Evolutionary conservation across 164 flowering plant species (phyloP), one percentile per base, ranked within the genome.

Genomic region (Warburgia ugandensis): DNA sequence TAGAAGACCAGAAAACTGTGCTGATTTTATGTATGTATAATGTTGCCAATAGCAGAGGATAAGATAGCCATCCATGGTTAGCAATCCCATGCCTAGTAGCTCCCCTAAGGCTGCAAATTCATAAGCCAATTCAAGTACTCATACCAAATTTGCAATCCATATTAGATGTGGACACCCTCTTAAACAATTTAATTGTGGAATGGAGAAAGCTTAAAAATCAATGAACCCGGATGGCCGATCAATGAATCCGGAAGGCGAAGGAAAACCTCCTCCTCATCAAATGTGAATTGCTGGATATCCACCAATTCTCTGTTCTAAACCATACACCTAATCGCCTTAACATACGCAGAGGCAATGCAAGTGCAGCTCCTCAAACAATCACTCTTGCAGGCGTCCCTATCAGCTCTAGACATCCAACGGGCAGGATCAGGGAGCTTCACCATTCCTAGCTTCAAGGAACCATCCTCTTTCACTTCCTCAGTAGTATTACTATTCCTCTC

Each of bases 351-450:
- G 11, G 37, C 51, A 20, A 6, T 19, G 16, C 51, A 47, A 17
- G 23, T n/a, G 19, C 51, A 47, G 22, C 19, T 30, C 13, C 4
- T n/a, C 22, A 2, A 17, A 26, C 51, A 47, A n/a, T n/a, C n/a
- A n/a, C n/a, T n/a, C n/a, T 8, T 11, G 12, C 6, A 9, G 2
- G 11, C 16, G n/a, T 8, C 50, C 27, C 1, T 29, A 31, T 11
- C 12, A 12, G 12, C 23, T 12, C 32, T 14, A 31, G 28, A 14
- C 48, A 13, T 8, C 30, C 29, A 14, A 1, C 1, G 9, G 5
- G 19, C 26, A 26, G 28, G 28, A 35, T 74, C 75, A 0, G 75
- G 78, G 56, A 71, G 28, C 43, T 71, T 71, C 48, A 66, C 17
- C 9, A 42, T 61, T 6, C 22, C 20, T 26, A 54, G 0, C 57